A percentile compares a stretch with the other conserved stretches of the same genome.
These are phyloP conservation scores for Amyloporia xantha DNA, from an alignment of 768 basidiomycete species.

Conservation along the genomic window DNA sequence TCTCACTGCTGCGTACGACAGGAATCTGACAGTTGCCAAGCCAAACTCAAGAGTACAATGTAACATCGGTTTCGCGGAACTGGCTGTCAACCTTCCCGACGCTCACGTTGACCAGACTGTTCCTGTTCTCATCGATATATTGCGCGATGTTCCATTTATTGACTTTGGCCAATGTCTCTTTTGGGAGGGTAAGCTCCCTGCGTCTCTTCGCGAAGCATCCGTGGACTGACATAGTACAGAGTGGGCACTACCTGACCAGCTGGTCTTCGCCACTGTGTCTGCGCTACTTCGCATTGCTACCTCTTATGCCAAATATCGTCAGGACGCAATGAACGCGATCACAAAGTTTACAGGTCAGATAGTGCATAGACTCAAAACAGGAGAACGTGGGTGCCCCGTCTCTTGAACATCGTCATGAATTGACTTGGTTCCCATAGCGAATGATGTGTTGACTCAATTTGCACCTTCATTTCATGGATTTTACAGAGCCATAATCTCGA, in stretches of 20 bases:
- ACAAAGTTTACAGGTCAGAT: conserved; percentile 51
- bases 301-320: conserved; percentile 41
- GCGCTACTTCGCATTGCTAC: conserved; percentile 65
- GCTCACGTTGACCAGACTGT: conserved; percentile 46
- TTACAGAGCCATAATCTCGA: conserved; percentile 79
- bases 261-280: conserved; percentile 72
- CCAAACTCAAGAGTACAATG: conserved; percentile 67
- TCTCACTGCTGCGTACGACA: neutral
- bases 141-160: conserved; percentile 65
- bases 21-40: conserved; percentile 28
- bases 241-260: conserved; percentile 82
- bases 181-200: conserved; percentile 58
- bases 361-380: conserved; percentile 47
- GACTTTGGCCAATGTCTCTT: conserved; percentile 75
- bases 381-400: conserved; percentile 40
- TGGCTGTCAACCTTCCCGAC: conserved; percentile 59
- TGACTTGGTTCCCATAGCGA: conserved; percentile 35
- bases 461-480: conserved; percentile 82
- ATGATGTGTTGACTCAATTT: conserved; percentile 66
- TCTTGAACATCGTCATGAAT: neutral
- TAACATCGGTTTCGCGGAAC: conserved; percentile 79
- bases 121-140: conserved; percentile 55
- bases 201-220: no score
- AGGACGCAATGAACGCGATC: conserved; percentile 51
- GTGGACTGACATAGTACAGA: conserved; percentile 34